These are phyloP conservation scores for Naegleria fowleri DNA, from an alignment of 208 protist species.

Conservation along the genomic window DNA sequence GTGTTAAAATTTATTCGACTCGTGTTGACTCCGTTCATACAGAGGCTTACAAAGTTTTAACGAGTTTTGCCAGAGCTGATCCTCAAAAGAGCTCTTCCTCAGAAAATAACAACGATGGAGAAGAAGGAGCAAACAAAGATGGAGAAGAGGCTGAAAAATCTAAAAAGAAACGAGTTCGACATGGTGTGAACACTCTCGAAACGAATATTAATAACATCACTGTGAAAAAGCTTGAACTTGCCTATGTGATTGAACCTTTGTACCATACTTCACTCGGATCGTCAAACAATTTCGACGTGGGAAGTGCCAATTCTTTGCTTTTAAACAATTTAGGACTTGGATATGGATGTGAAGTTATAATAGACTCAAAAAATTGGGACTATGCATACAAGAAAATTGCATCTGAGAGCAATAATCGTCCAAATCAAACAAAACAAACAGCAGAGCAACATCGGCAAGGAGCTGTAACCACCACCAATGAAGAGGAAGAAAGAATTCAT, in stretches of 20 bases:
- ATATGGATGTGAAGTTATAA: constrained; percentile 44
- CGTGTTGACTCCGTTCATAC: constrained; percentile 67
- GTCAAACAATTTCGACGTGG: constrained; percentile 15
- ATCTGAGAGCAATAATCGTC: neutral
- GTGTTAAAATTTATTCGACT: constrained; percentile 66
- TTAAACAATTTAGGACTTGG: constrained; percentile 51
- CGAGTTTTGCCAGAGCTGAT: constrained; percentile 36
- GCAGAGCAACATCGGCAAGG: neutral
- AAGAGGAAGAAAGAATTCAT: neutral
- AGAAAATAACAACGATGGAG: constrained; percentile 22
- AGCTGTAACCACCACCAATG: neutral
- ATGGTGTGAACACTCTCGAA: constrained; percentile 47
- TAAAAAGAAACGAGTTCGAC: constrained; percentile 15
- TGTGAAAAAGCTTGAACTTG: constrained; percentile 46
- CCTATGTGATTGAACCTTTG: constrained; percentile 55
- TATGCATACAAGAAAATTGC: neutral
- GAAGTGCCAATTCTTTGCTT: constrained; percentile 50
- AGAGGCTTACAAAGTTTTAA: constrained; percentile 58
- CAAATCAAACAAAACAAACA: neutral
- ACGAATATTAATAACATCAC: constrained; percentile 44
- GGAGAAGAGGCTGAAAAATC: constrained; percentile 9
- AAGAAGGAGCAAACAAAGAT: constrained; percentile 28
- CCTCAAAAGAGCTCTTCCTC: constrained; percentile 29
- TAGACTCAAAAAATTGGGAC: constrained; percentile 45
- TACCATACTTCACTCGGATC: constrained; percentile 51